Base-by-base conservation (phyloP, 306 rosid species). In the Dalbergia cochinchinensis region DNA sequence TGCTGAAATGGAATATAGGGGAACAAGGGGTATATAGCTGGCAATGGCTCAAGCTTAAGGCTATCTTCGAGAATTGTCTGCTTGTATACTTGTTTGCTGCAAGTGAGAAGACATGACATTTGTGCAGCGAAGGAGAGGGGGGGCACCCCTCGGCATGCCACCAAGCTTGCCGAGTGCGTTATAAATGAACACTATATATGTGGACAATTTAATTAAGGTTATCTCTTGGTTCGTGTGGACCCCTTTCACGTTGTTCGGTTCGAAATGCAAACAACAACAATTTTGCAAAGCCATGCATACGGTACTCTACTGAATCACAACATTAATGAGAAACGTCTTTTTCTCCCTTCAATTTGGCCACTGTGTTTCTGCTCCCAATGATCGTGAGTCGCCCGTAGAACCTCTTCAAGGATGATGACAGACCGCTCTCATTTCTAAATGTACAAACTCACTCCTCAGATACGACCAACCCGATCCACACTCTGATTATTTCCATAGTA, bases 281-380 rank as follows among this genome's bases (percentile, higher is more conserved):
- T 22, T 48, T 61, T 16, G 67, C 81, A 41, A 66, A 50, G 42
- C 48, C 59, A 53, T 65, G 79, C 60, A 74, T 37, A 37, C 44
- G 51, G 61, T 74, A 47, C 69, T 16, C 61, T 42, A 9, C 18
- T n/a, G 51, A 14, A 15, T 34, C 48, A 20, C 50, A 42, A 1
- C 3, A n/a, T 54, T 45, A 50, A 58, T 26, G 13, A 47, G 63
- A 44, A 48, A 48, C 31, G 48, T 71, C 78, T 0, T 61, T 79
- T 71, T 71, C 71, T 48, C 66, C 5, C 5, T 11, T 19, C 55
- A 26, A 37, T 37, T 37, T 44, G 34, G 53, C 58, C 12, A n/a
- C 50, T 62, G 59, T 70, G 71, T 13, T 33, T 14, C 15, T 31
- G 9, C 15, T 76, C 39, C 64, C 63, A 61, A 14, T 15, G 11